Base-by-base conservation (phyloP, 371 early-diverging fungal genomes). In the Coemansia sp. region DNA sequence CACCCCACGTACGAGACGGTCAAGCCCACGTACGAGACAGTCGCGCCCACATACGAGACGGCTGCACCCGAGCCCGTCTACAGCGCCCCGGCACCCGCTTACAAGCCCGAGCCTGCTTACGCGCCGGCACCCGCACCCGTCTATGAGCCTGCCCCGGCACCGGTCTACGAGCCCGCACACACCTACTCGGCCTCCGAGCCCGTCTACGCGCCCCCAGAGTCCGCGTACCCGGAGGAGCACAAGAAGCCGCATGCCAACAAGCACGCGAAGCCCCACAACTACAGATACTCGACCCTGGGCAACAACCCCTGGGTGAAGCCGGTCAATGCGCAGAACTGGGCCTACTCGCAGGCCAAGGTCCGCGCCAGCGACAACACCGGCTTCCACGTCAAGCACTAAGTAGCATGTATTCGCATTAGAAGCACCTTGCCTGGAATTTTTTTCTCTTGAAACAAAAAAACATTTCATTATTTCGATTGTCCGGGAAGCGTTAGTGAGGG, bases 151-250 rank as follows among this genome's bases (percentile, higher is more conserved):
- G 48, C 38, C n/a, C 48, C 38, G 24, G 38, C 10, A 29, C 49
- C 55, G 3, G 37, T 38, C 8, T 24, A 18, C 14, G 29, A 4
- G 8, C 50, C 39, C 10, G 62, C 62, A 3, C 62, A 38, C 12
- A 52, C 44, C 31, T 64, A 64, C 42, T 49, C 29, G 2, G 64
- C 51, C 18, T 24, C 55, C 16, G 46, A 53, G 54, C 62, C 61
- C 2, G 42, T 34, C 36, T 58, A 58, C n/a, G 58, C 6, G 1
- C 37, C 58, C 0, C 52, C 48, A 6, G 12, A 36, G 11, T 38
- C 55, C 3, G 52, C 42, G 18, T 60, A 60, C 39, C 42, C 40
- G 5, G 55, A 31, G 29, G 52, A 29, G 36, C 36, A 29, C 49
- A 59, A 36, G 48, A 59, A 49, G 32, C 50, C 31, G 31, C 18